Percentiles rank a stretch among this genome's conserved stretches.
These are phyloP conservation scores for Elsinoe ampelina DNA, from an alignment of 2,329 filamentous ascomycete species.

Conservation along the genomic window DNA sequence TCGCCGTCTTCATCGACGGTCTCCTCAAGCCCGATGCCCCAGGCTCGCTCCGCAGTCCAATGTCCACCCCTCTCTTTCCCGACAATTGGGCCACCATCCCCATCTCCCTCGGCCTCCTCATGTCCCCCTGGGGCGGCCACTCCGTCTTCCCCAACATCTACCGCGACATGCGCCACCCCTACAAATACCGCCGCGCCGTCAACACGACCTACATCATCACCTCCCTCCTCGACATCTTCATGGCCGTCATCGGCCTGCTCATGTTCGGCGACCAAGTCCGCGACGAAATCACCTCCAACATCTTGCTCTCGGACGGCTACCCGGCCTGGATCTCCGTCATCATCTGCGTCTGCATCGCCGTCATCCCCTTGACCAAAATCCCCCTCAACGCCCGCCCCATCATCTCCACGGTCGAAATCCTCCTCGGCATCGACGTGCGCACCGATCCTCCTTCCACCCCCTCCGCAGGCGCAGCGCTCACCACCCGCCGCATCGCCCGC, in stretches of 20 bases:
- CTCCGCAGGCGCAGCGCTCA: constrained; percentile 33
- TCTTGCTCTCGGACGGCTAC: constrained; percentile 66
- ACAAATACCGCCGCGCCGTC: constrained; percentile 68
- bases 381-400: constrained; percentile 83
- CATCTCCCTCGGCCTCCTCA: constrained; percentile 79
- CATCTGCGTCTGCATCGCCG: constrained; percentile 77
- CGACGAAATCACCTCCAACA: constrained; percentile 85
- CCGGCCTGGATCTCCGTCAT: constrained; percentile 63
- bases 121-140: constrained; percentile 69
- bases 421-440: constrained; percentile 60
- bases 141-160: constrained; percentile 78
- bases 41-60: constrained; percentile 74
- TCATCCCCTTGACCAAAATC: constrained; percentile 94
- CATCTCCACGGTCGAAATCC: constrained; percentile 71
- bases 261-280: constrained; percentile 91
- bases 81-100: constrained; percentile 79
- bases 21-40: constrained; percentile 68
- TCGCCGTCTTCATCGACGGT: constrained; percentile 77
- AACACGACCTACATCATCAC: constrained; percentile 79
- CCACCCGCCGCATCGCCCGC: constrained; percentile 51
- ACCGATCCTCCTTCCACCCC: constrained; percentile 42
- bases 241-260: constrained; percentile 74
- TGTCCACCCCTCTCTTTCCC: constrained; percentile 71
- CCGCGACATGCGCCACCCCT: constrained; percentile 68
- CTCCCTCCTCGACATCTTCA: constrained; percentile 67